These are phyloP conservation scores for Aphanocladium album DNA, from an alignment of 2,329 filamentous ascomycete species.

Conservation along the genomic window DNA sequence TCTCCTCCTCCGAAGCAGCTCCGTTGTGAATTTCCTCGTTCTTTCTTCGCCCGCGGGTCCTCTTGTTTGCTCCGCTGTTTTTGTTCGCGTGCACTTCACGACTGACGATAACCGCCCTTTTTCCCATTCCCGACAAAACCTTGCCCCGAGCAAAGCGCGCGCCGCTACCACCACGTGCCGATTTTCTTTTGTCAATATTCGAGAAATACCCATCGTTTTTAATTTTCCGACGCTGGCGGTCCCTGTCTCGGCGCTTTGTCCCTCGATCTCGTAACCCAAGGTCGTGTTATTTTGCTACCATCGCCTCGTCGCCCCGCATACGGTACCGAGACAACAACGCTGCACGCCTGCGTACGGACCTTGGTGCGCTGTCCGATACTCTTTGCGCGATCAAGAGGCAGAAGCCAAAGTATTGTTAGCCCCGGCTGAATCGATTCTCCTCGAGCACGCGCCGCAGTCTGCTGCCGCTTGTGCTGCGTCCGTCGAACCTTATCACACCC, in stretches of 20 bases:
- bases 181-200: neutral
- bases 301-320: slow-evolving; percentile 3
- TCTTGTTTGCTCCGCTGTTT: slow-evolving; percentile 2
- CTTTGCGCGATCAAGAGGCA: neutral
- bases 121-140: neutral
- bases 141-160: neutral
- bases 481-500: neutral
- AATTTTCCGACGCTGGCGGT: neutral
- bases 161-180: neutral
- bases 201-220: neutral
- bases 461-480: neutral
- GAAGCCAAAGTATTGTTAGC: neutral
- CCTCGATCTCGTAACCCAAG: neutral
- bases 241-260: neutral
- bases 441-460: neutral
- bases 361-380: neutral
- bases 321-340: neutral
- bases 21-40: neutral
- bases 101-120: neutral
- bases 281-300: slow-evolving; percentile 7
- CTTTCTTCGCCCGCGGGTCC: neutral
- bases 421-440: neutral
- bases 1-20: neutral
- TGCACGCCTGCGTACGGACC: neutral
- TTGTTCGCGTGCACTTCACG: slow-evolving; percentile 11